These are phyloP conservation scores for Dothistroma septosporum DNA, from an alignment of 2,329 filamentous ascomycete species.

Conservation along the genomic window DNA sequence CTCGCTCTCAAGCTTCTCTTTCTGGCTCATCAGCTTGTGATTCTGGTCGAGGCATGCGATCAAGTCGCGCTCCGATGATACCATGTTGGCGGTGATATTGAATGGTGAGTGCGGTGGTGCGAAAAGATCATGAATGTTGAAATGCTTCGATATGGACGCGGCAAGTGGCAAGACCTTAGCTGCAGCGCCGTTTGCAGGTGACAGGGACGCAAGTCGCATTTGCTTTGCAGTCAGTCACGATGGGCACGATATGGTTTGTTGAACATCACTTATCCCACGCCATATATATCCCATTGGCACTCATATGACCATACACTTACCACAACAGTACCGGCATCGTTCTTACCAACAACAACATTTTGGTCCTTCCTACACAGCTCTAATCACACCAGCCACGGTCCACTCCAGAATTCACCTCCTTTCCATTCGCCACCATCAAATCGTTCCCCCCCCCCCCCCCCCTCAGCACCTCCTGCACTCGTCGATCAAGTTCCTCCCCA, in stretches of 20 bases:
- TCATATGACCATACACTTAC: too few relatives aligned
- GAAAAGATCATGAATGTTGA: neutral
- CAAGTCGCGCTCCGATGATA: neutral
- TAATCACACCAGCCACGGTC: too few relatives aligned
- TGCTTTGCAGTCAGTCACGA: neutral
- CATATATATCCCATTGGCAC: too few relatives aligned
- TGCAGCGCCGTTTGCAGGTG: neutral
- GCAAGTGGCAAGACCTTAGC: neutral
- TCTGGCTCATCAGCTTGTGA: neutral
- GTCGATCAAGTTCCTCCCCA: neutral
- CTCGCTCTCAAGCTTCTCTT: neutral
- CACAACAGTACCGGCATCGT: too few relatives aligned
- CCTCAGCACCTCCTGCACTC: neutral
- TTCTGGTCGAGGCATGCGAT: neutral
- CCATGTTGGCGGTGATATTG: neutral
- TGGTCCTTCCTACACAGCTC: too few relatives aligned
- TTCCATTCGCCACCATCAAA: neutral
- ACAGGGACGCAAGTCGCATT: neutral
- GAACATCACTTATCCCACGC: too few relatives aligned
- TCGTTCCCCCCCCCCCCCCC: neutral
- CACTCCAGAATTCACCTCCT: too few relatives aligned
- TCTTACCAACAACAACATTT: too few relatives aligned
- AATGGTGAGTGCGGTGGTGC: neutral
- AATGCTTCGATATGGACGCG: neutral
- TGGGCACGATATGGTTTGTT: too few relatives aligned